Conservation (phyloP, 495 filamentous ascomycete genomes). For the Penicillium steckii region DNA sequence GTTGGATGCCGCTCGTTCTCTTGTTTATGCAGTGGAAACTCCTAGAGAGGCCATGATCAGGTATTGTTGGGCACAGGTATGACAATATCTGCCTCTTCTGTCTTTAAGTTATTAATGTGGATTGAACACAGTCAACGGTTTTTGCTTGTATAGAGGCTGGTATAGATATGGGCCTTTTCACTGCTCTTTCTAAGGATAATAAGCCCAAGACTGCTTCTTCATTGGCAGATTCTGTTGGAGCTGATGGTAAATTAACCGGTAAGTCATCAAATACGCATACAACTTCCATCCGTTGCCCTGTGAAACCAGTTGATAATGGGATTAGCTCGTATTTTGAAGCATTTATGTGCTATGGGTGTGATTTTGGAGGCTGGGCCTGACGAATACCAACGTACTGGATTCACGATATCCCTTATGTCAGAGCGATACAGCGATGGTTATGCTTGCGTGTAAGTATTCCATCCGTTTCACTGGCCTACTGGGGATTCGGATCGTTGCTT, state of each 20-base stretch:
- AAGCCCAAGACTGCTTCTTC: slow-evolving; percentile 28
- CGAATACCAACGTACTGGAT: slow-evolving; percentile 43
- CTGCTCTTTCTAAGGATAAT: slow-evolving; percentile 29
- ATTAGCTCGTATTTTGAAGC: slow-evolving; percentile 42
- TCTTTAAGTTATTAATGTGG: too few species aligned
- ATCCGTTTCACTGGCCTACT: too few species aligned
- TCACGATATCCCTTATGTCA: slow-evolving; percentile 39
- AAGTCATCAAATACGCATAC: slow-evolving; percentile 5
- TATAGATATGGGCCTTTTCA: slow-evolving; percentile 35
- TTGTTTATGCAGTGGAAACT: slow-evolving; percentile 38
- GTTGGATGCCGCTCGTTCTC: slow-evolving; percentile 28
- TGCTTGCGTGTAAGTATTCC: slow-evolving; percentile 29
- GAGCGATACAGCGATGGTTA: slow-evolving; percentile 36
- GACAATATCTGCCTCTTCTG: too few species aligned
- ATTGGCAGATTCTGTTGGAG: slow-evolving; percentile 31
- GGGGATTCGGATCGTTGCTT: too few species aligned
- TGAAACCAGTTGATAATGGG: not conserved
- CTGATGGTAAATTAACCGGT: slow-evolving; percentile 32
- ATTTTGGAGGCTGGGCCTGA: slow-evolving; percentile 43
- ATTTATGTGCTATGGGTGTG: slow-evolving; percentile 50
- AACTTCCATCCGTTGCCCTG: not conserved
- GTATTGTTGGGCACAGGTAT: slow-evolving; percentile 32
- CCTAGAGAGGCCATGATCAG: slow-evolving; percentile 37
- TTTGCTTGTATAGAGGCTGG: slow-evolving; percentile 34
- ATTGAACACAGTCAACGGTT: slow-evolving; percentile 15